These are phyloP conservation scores for Leccinum uliginosum DNA, from an alignment of 768 basidiomycete genomes.

Conservation along the genomic window DNA sequence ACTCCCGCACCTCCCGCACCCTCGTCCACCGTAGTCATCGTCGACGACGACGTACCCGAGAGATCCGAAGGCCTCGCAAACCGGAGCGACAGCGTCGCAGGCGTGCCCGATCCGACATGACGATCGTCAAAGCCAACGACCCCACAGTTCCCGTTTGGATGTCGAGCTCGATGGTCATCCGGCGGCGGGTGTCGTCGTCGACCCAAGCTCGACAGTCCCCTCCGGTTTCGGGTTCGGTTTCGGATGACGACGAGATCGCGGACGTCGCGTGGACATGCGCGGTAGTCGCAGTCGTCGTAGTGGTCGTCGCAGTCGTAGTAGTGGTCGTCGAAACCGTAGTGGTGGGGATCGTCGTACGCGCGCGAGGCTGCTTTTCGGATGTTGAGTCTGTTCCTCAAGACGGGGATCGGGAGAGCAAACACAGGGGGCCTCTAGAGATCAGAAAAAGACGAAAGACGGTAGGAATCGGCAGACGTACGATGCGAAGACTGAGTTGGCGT, in stretches of 20 bases:
- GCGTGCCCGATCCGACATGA: neutral
- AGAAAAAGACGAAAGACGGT: neutral
- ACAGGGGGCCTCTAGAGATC: neutral
- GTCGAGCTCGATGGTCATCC: constrained; percentile 7
- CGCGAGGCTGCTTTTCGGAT: constrained; percentile 21
- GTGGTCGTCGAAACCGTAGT: neutral
- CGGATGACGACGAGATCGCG: neutral
- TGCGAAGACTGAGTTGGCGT: constrained; percentile 28
- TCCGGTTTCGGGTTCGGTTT: neutral
- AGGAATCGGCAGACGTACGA: constrained; percentile 15
- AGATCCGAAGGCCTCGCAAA: constrained; percentile 20
- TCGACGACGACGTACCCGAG: neutral
- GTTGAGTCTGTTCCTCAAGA: constrained; percentile 18
- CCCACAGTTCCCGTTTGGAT: too few species aligned
- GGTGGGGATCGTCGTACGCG: neutral
- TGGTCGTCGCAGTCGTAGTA: neutral
- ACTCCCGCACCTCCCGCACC: neutral
- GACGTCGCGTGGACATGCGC: neutral
- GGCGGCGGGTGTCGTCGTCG: neutral
- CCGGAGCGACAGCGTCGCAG: constrained; percentile 16
- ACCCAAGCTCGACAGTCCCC: neutral
- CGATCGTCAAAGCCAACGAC: too few species aligned
- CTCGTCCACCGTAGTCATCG: neutral
- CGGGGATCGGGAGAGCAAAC: neutral
- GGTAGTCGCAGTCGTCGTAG: neutral